phyloP scores from a whole-genome alignment of 306 rosid genomes.

The Astragalus membranaceus region DNA sequence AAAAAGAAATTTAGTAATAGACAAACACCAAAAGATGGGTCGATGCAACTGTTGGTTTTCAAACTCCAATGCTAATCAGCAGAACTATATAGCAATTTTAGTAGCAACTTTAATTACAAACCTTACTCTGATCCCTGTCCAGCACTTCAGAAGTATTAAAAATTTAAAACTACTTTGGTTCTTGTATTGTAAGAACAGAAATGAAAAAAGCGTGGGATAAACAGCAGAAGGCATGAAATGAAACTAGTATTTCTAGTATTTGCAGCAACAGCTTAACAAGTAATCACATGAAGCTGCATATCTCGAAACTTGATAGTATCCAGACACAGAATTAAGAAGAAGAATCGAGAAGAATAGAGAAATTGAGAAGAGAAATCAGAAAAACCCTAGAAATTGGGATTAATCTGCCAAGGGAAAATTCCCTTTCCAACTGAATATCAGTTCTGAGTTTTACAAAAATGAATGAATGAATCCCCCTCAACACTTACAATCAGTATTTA shows the following conservation, averaged over 20 bases:
- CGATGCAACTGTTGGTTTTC: neutral
- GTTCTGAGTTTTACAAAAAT: too few relatives aligned
- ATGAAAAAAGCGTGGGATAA: neutral
- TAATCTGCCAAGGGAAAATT: too few relatives aligned
- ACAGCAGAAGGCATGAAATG: neutral
- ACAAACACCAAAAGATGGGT: neutral
- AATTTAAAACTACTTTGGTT: neutral
- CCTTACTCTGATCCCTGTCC: neutral
- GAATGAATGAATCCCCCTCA: too few relatives aligned
- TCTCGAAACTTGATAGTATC: too few relatives aligned
- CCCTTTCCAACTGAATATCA: too few relatives aligned
- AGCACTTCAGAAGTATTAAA: neutral
- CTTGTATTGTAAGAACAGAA: neutral
- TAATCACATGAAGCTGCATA: neutral
- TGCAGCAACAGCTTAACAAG: conserved; percentile 4
- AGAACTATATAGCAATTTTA: neutral
- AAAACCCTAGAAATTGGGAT: too few relatives aligned
- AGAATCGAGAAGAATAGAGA: too few relatives aligned
- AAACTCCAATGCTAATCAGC: neutral
- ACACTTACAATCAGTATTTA: too few relatives aligned
- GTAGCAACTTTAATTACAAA: neutral
- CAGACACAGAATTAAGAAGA: too few relatives aligned
- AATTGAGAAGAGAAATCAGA: too few relatives aligned
- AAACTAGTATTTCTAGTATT: neutral
- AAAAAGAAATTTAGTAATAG: neutral